phyloP scores from a whole-genome alignment of 768 basidiomycete genomes.

The Suillus paluster region DNA sequence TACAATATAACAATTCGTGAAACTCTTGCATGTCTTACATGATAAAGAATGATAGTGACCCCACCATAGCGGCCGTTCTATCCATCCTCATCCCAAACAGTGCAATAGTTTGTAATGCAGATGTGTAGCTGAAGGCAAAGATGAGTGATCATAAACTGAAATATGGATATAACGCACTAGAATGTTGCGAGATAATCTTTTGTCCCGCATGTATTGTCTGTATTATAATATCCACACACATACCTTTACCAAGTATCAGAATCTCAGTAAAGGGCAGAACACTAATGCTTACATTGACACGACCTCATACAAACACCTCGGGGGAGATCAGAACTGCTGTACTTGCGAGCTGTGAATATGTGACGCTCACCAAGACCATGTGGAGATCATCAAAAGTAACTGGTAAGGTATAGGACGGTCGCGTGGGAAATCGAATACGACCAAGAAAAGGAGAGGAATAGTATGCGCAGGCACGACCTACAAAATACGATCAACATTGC shows the following conservation, averaged over 20 bases:
- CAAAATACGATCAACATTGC: slow-evolving; percentile 1
- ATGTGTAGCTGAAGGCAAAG: slow-evolving; percentile 28
- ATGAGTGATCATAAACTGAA: slow-evolving; percentile 9
- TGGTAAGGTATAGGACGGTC: slow-evolving; percentile 66
- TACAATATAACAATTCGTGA: slow-evolving; percentile 29
- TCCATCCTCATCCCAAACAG: slow-evolving; percentile 73
- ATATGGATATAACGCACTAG: slow-evolving; percentile 28
- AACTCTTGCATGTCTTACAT: slow-evolving; percentile 40
- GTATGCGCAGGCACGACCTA: slow-evolving; percentile 63
- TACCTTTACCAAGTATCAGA: slow-evolving; percentile 34
- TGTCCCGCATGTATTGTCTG: slow-evolving; percentile 43
- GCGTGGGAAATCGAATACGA: slow-evolving; percentile 75
- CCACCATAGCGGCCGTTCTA: slow-evolving; percentile 66
- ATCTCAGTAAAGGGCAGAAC: neutral
- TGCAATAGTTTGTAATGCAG: slow-evolving; percentile 58
- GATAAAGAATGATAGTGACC: slow-evolving; percentile 58
- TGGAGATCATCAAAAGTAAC: slow-evolving; percentile 54
- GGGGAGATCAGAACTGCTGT: slow-evolving; percentile 16
- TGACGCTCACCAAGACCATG: slow-evolving; percentile 63
- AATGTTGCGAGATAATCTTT: slow-evolving; percentile 46
- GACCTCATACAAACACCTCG: slow-evolving; percentile 64
- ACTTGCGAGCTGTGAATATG: slow-evolving; percentile 3
- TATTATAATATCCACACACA: slow-evolving; percentile 47
- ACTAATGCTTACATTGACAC: slow-evolving; percentile 44
- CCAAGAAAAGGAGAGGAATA: slow-evolving; percentile 65